Evolutionary conservation across 2,329 filamentous ascomycete genomes (phyloP).

Genomic region (Nigrospora oryzae): DNA sequence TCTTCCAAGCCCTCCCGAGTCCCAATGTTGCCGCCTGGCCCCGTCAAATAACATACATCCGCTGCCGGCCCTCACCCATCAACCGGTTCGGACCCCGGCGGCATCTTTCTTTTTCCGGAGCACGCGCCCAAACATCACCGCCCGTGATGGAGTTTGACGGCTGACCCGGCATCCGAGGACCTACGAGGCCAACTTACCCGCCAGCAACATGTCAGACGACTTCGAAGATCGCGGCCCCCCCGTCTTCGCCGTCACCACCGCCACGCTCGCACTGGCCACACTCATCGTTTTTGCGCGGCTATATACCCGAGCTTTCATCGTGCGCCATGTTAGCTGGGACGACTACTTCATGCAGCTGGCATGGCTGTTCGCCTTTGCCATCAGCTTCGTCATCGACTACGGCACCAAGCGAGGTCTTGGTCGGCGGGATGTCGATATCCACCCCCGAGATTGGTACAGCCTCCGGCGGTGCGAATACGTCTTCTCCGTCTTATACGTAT

Average conservation of each 20-base stretch:
- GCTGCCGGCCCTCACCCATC: not conserved
- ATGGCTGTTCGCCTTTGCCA: constrained; percentile 63
- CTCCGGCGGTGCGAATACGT: constrained; percentile 55
- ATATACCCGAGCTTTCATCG: constrained; percentile 63
- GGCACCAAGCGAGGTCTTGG: constrained; percentile 59
- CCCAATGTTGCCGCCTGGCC: too few species aligned
- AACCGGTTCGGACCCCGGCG: not conserved
- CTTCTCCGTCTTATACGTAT: constrained; percentile 55
- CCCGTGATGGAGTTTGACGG: not conserved
- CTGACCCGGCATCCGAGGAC: not conserved
- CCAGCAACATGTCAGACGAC: constrained; percentile 9
- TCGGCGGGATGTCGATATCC: constrained; percentile 55
- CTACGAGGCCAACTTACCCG: not conserved
- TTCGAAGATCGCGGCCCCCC: constrained; percentile 45
- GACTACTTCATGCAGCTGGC: constrained; percentile 76
- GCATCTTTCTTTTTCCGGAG: not conserved
- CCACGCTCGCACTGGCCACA: constrained; percentile 61
- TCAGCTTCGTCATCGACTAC: constrained; percentile 58
- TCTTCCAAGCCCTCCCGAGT: too few species aligned
- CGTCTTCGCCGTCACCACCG: constrained; percentile 63
- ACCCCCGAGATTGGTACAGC: constrained; percentile 31
- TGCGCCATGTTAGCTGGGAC: constrained; percentile 64
- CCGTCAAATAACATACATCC: too few species aligned
- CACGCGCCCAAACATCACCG: not conserved
- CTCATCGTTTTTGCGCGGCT: constrained; percentile 70